phyloP scores from a whole-genome alignment of 768 basidiomycete species.

The Coprinopsis sp. region DNA sequence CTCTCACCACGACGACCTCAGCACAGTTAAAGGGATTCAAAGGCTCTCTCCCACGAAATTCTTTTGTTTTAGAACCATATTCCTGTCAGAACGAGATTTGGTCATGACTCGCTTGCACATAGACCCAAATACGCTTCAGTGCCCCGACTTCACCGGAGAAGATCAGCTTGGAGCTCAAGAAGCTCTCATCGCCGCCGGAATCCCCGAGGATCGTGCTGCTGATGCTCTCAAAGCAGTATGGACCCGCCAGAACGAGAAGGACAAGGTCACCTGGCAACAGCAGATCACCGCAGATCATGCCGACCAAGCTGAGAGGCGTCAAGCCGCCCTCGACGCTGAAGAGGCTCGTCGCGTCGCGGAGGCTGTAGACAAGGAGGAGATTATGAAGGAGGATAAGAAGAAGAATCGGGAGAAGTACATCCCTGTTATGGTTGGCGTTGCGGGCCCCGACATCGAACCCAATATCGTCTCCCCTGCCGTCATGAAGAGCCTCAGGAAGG shows the following conservation, averaged over 20 bases:
- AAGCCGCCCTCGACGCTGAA: background rate
- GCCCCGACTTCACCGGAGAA: background rate
- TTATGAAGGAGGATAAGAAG: background rate
- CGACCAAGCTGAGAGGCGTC: background rate
- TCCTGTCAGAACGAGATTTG: no score
- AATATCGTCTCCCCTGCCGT: background rate
- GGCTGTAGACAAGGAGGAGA: background rate
- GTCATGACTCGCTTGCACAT: slow-evolving; percentile 11
- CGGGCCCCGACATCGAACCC: background rate
- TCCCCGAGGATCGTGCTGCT: background rate
- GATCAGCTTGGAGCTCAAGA: background rate
- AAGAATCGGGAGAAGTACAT: background rate
- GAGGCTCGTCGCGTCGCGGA: background rate
- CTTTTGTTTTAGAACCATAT: no score
- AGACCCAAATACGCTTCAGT: background rate
- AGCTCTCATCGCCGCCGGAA: background rate
- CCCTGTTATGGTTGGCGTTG: background rate
- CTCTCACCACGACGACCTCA: no score
- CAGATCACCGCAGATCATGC: background rate
- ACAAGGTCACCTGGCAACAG: background rate
- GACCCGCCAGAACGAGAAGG: background rate
- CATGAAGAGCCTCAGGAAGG: background rate
- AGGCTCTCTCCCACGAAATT: no score
- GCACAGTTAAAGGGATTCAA: no score
- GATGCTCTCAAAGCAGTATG: background rate